Evolutionary conservation across 2,329 filamentous ascomycete genomes (phyloP), one percentile per base, ranked within the genome.

Genomic region (Trichoderma sp.): DNA sequence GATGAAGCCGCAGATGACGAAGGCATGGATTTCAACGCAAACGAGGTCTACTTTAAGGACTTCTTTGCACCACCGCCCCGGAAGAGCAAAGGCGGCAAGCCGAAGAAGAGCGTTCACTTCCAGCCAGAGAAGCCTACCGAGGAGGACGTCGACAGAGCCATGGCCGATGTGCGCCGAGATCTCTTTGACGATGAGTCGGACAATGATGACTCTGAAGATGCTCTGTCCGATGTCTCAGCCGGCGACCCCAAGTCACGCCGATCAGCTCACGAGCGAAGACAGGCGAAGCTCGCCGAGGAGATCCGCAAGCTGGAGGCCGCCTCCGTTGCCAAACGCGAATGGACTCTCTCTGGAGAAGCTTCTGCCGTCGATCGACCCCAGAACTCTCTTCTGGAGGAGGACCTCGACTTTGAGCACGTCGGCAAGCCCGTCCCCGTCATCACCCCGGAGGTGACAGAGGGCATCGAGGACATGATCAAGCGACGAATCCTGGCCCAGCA

Each of bases 401-500:
- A 98, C 77, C 88, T 99, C 30, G 95, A 98, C 75, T 99, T 98
- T 79, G 96, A 99, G 82, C 91, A 97, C 77, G 90, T 93, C 26
- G 96, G 96, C 78, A 99, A 98, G 81, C 95, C 96, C 0, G 92
- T 98, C 0, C 94, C 95, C 1, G 93, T 98, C 73, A 94, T 98
- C 79, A 98, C 96, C 0, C 91, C 93, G 55, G 95, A 98, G 80
- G 87, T 97, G 53, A 97, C 91, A 68, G 95, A 98, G 80, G 91
- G 91, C 76, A 97, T 99, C 71, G 96, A 99, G 82, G 92, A 93
- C 39, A 88, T 99, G 72, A 95, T 99, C 84, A 98, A 98, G 83
- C 90, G 94, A 50, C 92, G 96, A 64, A 98, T 99, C 76, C 84
- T 98, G 15, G 91, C 93, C 0, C 91, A 92, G 74, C 93, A 98